Evolutionary conservation across 2,329 filamentous ascomycete genomes (phyloP), one percentile per base, ranked within the genome.

Genomic region (Fusarium metavorans): DNA sequence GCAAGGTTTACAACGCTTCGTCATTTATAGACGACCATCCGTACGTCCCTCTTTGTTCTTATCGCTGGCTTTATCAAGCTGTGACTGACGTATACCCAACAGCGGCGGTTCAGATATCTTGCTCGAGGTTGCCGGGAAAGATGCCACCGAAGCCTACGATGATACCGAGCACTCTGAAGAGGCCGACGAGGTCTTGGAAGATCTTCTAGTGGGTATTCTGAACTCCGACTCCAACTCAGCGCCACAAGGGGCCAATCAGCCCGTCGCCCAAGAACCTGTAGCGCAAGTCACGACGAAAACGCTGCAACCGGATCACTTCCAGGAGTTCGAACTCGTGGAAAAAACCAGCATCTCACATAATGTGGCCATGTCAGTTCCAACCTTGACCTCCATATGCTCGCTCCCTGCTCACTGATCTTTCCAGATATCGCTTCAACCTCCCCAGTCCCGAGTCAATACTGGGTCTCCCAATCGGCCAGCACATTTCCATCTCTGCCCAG

Each of bases 321-420:
- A 98, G 83, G 90, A 97, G 68, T 98, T 98, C 82, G 92, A 94
- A 82, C 92, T 99, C 78, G 92, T 93, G 84, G 94, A 98, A 85
- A 98, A 98, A 90, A 98, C 92, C 14, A 90, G 97, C 75, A 92
- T 98, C 80, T 97, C 95, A 34, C 96, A 98, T 90, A 99, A 99
- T 88, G 96, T 97, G 67, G 95, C 96, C 84, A 97, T 98, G 93
- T 95, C 85, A 80, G 89, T 84, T 43, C 9, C 16, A 20, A n/a
- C 35, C 10, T 11, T 97, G 68, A 95, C 95, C 83, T 97, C 98
- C 92, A 94, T 85, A 79, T 88, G 83, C 30, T 37, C 18, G 13
- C 3, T 32, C 16, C 14, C 34, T 6, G 20, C 56, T 56, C 14
- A 69, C 14, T 1, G 3, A 23, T 48, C 25, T 14, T 54, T 20